phyloP scores from a whole-genome alignment of 2,329 filamentous ascomycete species.

The Arthrobotrys entomopaga region DNA sequence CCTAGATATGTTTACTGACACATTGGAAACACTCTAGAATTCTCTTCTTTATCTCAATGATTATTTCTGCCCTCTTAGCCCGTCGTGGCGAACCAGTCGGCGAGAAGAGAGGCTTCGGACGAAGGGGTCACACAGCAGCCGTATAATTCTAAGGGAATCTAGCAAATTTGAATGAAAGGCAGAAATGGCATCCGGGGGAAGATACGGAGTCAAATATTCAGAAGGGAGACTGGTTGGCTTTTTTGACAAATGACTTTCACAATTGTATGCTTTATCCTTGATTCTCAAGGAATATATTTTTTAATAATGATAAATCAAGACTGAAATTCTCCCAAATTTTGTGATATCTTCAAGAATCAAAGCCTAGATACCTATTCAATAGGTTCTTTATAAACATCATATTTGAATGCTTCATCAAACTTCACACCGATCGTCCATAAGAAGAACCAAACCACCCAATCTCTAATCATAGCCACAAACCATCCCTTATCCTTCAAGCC shows the following conservation, averaged over 20 bases:
- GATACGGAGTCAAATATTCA: background rate
- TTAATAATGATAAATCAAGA: background rate
- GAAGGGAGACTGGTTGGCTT: background rate
- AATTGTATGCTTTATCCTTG: background rate
- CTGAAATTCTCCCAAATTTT: too few species aligned
- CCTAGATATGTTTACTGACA: background rate
- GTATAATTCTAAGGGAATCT: slow-evolving; percentile 3
- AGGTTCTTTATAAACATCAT: slow-evolving; percentile 46
- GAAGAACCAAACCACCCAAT: slow-evolving; percentile 50
- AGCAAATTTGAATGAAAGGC: background rate
- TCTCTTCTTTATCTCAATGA: slow-evolving; percentile 57
- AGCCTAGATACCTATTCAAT: background rate
- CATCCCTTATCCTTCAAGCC: slow-evolving; percentile 45
- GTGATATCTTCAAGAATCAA: too few species aligned
- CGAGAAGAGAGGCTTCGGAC: slow-evolving; percentile 39
- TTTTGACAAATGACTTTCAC: background rate
- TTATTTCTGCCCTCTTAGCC: slow-evolving; percentile 54
- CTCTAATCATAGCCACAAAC: slow-evolving; percentile 41
- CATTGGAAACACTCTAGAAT: slow-evolving; percentile 25
- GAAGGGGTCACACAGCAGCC: slow-evolving; percentile 9
- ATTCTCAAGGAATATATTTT: background rate
- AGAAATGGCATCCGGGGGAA: background rate
- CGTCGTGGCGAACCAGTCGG: slow-evolving; percentile 18
- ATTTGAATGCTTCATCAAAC: slow-evolving; percentile 50
- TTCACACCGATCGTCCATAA: slow-evolving; percentile 41